phyloP scores from a whole-genome alignment of 2,329 filamentous ascomycete species.

The Dothidotthia symphoricarpi region DNA sequence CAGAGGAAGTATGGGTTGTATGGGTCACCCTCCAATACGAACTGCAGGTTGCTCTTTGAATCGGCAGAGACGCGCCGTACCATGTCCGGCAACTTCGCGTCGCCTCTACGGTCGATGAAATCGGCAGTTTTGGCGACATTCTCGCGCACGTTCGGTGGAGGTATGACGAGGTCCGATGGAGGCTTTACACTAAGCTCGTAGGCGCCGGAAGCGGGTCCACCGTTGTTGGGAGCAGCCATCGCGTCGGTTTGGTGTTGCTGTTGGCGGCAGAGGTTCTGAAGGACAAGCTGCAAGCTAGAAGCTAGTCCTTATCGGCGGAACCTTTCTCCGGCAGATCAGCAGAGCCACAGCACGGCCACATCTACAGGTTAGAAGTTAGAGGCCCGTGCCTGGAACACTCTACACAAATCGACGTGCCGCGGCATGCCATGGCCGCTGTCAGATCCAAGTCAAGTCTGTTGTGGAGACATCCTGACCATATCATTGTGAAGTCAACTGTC shows the following conservation, averaged over 20 bases:
- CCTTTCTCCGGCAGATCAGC: constrained; percentile 10
- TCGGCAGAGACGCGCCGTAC: constrained; percentile 80
- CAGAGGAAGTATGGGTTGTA: constrained; percentile 89
- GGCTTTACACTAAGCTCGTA: constrained; percentile 55
- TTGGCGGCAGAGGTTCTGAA: constrained; percentile 10
- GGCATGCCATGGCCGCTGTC: neutral
- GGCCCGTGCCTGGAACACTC: neutral
- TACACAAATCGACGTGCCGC: constrained; percentile 7
- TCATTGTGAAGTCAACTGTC: too few relatives aligned
- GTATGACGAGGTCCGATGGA: constrained; percentile 79
- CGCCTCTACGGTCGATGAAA: constrained; percentile 71
- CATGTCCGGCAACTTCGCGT: constrained; percentile 76
- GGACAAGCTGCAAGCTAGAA: constrained; percentile 1
- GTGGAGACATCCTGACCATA: too few relatives aligned
- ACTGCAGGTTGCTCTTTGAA: constrained; percentile 88
- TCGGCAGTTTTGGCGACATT: constrained; percentile 93
- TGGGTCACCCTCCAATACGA: constrained; percentile 74
- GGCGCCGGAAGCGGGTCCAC: constrained; percentile 12
- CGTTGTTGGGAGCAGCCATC: constrained; percentile 35
- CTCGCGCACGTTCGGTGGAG: constrained; percentile 76
- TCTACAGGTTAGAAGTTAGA: too few relatives aligned
- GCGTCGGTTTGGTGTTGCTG: constrained; percentile 6
- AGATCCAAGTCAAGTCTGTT: too few relatives aligned
- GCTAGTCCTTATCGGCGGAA: constrained; percentile 2
- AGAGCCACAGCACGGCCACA: too few relatives aligned